Conservation (phyloP, 768 basidiomycete species). For the Lactarius sanguifluus region DNA sequence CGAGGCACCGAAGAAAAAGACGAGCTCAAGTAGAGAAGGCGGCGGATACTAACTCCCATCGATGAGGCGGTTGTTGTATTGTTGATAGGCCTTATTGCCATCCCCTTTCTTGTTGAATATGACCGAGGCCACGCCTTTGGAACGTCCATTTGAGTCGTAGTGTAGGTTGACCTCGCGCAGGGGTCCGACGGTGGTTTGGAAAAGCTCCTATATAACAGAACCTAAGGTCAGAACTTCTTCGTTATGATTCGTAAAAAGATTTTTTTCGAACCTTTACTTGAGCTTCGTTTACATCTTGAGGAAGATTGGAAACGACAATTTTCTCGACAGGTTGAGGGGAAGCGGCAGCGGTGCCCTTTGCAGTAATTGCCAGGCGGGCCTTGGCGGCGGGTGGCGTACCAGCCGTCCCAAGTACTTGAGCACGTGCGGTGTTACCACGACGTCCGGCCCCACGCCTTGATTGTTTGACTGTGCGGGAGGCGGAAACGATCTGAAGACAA, state of each 20-base stretch:
- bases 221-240: background rate
- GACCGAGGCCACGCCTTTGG: constrained; percentile 88
- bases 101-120: constrained; percentile 85
- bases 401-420: constrained; percentile 60
- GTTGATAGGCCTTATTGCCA: constrained; percentile 86
- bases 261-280: constrained; percentile 78
- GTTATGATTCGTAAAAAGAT: background rate
- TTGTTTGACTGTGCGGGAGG: constrained; percentile 47
- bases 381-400: constrained; percentile 49
- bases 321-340: constrained; percentile 63
- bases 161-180: constrained; percentile 80
- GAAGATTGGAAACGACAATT: constrained; percentile 95
- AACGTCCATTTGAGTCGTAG: constrained; percentile 82
- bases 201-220: constrained; percentile 70
- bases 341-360: constrained; percentile 38
- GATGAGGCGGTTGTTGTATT: constrained; percentile 98
- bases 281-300: constrained; percentile 86
- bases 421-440: constrained; percentile 47
- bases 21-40: constrained; percentile 38
- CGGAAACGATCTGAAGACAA: constrained; percentile 58
- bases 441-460: constrained; percentile 46
- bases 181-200: constrained; percentile 86
- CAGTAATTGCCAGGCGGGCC: constrained; percentile 47
- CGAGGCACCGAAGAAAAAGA: constrained; percentile 28
- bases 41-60: constrained; percentile 99